Evolutionary conservation across 352 stramenopile genomes (phyloP).

Genomic region (Globisporangium paroecandrum): DNA sequence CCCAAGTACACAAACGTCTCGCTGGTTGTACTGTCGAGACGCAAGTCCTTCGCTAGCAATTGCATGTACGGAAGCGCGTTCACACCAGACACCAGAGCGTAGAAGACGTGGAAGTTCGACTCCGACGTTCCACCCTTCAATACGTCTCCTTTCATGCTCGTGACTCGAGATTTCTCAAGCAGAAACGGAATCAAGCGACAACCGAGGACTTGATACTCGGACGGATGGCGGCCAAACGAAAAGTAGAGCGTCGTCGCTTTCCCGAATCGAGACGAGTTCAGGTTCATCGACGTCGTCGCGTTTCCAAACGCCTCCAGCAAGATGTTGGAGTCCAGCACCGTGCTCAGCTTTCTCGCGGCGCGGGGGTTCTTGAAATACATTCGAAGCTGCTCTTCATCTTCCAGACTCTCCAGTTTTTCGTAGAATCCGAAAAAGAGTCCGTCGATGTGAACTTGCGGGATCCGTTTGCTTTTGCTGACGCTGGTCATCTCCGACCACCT

Average conservation of each 20-base stretch:
- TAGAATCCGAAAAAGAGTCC: constrained; percentile 76
- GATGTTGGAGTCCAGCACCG: constrained; percentile 64
- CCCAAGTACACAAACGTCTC: constrained; percentile 54
- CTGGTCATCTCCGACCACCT: constrained; percentile 63
- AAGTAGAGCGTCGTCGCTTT: constrained; percentile 57
- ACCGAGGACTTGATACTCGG: constrained; percentile 53
- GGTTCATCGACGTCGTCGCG: constrained; percentile 58
- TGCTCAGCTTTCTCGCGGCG: constrained; percentile 56
- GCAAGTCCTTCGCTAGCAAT: constrained; percentile 33
- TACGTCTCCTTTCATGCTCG: constrained; percentile 17
- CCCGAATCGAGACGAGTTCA: constrained; percentile 74
- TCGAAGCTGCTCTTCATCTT: constrained; percentile 75
- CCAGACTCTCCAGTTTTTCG: constrained; percentile 69
- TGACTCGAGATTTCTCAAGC: constrained; percentile 66
- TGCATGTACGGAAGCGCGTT: constrained; percentile 38
- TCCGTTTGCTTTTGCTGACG: constrained; percentile 64
- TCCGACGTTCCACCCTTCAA: constrained; percentile 7
- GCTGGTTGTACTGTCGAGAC: constrained; percentile 31
- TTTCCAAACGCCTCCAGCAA: constrained; percentile 78
- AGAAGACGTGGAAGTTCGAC: constrained; percentile 76
- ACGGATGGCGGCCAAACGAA: constrained; percentile 39
- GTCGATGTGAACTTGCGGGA: constrained; percentile 74
- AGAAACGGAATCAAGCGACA: constrained; percentile 59
- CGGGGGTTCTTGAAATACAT: constrained; percentile 77
- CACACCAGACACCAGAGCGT: constrained; percentile 57